Base-by-base conservation (phyloP, 768 basidiomycete species). In the Daedaleopsis nitida region DNA sequence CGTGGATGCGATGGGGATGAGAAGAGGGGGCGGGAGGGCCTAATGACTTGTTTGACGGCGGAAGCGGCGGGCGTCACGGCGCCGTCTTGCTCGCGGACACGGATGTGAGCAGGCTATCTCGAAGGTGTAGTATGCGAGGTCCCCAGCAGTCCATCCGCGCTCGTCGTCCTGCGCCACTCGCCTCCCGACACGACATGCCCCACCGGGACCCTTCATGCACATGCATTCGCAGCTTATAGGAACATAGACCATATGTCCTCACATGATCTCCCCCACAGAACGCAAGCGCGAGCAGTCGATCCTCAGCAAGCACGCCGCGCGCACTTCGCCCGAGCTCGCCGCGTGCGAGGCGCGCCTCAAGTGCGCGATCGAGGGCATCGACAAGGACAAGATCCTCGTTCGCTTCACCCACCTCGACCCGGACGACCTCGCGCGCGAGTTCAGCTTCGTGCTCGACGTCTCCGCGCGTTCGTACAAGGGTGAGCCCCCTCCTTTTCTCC, bases 291-390 rank as follows among this genome's bases (percentile, higher is more conserved):
- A 96, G 67, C 79, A 80, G 2, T 73, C 77, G 17, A 81, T 80
- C 35, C 77, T 92, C 45, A 80, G 76, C 27, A 71, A 77, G 3
- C 82, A 86, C 68, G 83, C 84, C 32, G 78, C 81, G 10, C 77
- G 75, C 35, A 72, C 83, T 13, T 72, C 76, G 2, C 83, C 84
- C 1, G 88, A 92, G 65, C 74, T 91, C 24, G 72, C 75, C 3
- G 80, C 74, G 14, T 83, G 83, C 64, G 86, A 91, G 75, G 77
- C 78, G 8, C 74, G 77, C 37, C 74, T 92, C 35, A 81, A 81
- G 16, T 89, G 86, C 70, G 73, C 79, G 16, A 81, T 95, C n/a
- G 92, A 95, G 72, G 92, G 92, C 42, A 82, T 95, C 44, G 86
- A 86, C 67, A 79, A 78, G 38, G 88, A 91, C 70, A 81, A 85